Evolutionary conservation across 805 yeast species (phyloP).

Genomic region (Saturnispora saitoi): DNA sequence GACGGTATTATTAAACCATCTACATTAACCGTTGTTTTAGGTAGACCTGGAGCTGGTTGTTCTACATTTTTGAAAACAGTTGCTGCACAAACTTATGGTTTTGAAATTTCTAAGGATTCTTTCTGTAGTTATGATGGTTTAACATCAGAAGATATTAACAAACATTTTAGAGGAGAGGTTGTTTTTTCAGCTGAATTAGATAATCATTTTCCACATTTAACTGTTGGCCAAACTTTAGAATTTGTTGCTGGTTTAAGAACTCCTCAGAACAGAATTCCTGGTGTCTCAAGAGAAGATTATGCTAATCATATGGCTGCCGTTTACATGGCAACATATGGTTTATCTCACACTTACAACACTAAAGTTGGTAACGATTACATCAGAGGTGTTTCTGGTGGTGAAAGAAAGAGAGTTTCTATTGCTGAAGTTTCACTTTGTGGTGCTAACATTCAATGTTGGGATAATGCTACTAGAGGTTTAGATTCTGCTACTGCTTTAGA

Average conservation of each 20-base stretch:
- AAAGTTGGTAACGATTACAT: slow-evolving; percentile 56
- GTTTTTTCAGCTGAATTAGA: slow-evolving; percentile 64
- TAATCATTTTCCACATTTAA: slow-evolving; percentile 57
- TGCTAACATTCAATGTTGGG: slow-evolving; percentile 46
- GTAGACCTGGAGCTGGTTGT: slow-evolving; percentile 81
- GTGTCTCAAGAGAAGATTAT: slow-evolving; percentile 47
- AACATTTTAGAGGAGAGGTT: slow-evolving; percentile 58
- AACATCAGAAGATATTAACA: slow-evolving; percentile 39
- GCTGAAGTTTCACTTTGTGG: slow-evolving; percentile 41
- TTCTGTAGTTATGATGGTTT: slow-evolving; percentile 46
- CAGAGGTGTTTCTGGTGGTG: slow-evolving; percentile 64
- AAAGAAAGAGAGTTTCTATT: slow-evolving; percentile 55
- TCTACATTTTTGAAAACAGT: slow-evolving; percentile 57
- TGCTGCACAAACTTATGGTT: slow-evolving; percentile 52
- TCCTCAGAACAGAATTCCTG: slow-evolving; percentile 53
- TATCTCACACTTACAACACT: slow-evolving; percentile 45
- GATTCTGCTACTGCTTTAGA: slow-evolving; percentile 66
- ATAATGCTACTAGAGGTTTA: slow-evolving; percentile 64
- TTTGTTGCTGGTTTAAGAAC: slow-evolving; percentile 57
- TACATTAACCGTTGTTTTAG: slow-evolving; percentile 60
- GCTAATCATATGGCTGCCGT: slow-evolving; percentile 45
- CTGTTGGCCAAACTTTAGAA: slow-evolving; percentile 56
- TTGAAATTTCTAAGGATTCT: slow-evolving; percentile 39
- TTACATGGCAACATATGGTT: slow-evolving; percentile 24
- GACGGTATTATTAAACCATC: slow-evolving; percentile 57